Conservation (phyloP, 1,139 yeast species). For the Saccharomyces hybrid region DNA sequence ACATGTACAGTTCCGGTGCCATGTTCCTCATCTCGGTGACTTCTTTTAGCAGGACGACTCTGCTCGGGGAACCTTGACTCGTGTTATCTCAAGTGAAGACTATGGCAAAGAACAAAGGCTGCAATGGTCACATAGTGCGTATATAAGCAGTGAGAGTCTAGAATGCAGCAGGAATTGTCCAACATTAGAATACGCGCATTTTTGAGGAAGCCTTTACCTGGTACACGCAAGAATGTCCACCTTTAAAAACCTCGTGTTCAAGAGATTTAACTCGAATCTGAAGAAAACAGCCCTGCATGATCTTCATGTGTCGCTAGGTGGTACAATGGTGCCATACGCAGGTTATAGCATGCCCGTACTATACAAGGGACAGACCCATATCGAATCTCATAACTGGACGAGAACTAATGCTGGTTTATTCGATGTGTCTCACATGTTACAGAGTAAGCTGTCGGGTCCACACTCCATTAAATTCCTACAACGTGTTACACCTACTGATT, state of each 20-base stretch:
- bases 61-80: not conserved
- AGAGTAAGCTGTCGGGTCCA: conserved; percentile 67
- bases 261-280: conserved; percentile 32
- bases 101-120: not conserved
- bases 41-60: conserved; percentile 19
- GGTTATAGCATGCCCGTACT: conserved; percentile 93
- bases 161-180: not conserved
- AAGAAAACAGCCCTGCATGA: conserved; percentile 75
- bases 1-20: conserved; percentile 18
- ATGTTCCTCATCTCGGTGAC: conserved; percentile 8
- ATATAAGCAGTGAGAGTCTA: not conserved
- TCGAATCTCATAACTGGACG: conserved; percentile 93
- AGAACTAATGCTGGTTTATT: conserved; percentile 81
- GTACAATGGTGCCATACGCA: conserved; percentile 91
- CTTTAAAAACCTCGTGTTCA: conserved; percentile 11
- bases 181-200: not conserved
- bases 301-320: conserved; percentile 70
- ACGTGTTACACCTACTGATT: conserved; percentile 79
- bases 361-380: conserved; percentile 74
- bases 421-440: conserved; percentile 97
- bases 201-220: not conserved
- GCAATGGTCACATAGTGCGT: not conserved
- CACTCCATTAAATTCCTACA: conserved; percentile 66
- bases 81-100: not conserved
- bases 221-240: not conserved